A percentile compares a stretch with the other conserved stretches of the same genome.
These are phyloP conservation scores for Ochromonas danica DNA, from an alignment of 108 stramenopile species.

Conservation along the genomic window DNA sequence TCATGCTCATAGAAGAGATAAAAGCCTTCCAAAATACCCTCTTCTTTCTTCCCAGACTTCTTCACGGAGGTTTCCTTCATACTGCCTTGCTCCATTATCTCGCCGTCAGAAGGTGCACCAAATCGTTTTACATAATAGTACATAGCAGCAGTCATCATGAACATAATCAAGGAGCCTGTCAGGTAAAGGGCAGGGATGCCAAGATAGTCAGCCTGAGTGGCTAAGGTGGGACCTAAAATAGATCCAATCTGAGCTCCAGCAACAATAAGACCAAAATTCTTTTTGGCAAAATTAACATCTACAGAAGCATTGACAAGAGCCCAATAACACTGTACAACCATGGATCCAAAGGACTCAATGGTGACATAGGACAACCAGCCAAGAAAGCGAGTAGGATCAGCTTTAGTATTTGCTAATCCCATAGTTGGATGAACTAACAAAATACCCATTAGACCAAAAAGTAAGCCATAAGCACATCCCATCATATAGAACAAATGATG, in stretches of 20 bases:
- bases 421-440: constrained; percentile 76
- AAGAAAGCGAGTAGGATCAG: constrained; percentile 68
- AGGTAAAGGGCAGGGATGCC: constrained; percentile 75
- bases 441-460: constrained; percentile 72
- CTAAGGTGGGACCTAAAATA: constrained; percentile 87
- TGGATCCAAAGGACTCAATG: constrained; percentile 90
- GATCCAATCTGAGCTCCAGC: constrained; percentile 87
- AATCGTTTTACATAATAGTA: constrained; percentile 76
- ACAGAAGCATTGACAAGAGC: constrained; percentile 88
- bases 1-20: constrained; percentile 81
- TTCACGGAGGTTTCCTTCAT: constrained; percentile 47
- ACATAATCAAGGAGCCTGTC: constrained; percentile 75
- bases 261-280: constrained; percentile 88
- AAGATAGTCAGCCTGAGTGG: constrained; percentile 66
- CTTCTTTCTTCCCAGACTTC: constrained; percentile 58
- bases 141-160: constrained; percentile 83
- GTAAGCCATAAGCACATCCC: constrained; percentile 79
- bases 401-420: constrained; percentile 73
- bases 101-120: constrained; percentile 55
- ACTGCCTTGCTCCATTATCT: constrained; percentile 54
- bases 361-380: constrained; percentile 93
- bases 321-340: constrained; percentile 92
- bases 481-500: constrained; percentile 93
- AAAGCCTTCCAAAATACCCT: constrained; percentile 87
- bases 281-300: constrained; percentile 82